These are phyloP conservation scores for Pichia sp. DNA, from an alignment of 1,139 yeast genomes.

Conservation along the genomic window DNA sequence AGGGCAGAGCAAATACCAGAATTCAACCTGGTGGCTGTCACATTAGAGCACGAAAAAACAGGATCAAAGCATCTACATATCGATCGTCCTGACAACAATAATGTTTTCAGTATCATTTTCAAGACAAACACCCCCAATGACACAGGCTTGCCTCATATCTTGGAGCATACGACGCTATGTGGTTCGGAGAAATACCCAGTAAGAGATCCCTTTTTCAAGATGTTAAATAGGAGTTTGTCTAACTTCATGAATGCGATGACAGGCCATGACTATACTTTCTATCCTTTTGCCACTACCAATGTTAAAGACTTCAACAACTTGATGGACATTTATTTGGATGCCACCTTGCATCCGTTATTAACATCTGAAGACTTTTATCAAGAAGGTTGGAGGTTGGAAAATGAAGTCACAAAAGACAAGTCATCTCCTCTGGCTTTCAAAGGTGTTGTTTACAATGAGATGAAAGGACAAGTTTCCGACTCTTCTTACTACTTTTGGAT, in stretches of 20 bases:
- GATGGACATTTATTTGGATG: constrained; percentile 83
- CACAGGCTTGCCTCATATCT: constrained; percentile 93
- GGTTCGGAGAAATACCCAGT: constrained; percentile 91
- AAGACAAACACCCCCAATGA: constrained; percentile 91
- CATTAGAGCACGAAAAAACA: constrained; percentile 58
- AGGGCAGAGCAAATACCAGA: constrained; percentile 73
- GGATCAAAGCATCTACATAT: constrained; percentile 84
- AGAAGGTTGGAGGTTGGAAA: constrained; percentile 97
- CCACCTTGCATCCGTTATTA: constrained; percentile 78
- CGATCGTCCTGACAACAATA: constrained; percentile 74
- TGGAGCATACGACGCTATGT: constrained; percentile 93
- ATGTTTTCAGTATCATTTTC: constrained; percentile 85
- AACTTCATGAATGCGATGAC: constrained; percentile 99
- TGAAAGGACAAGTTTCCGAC: constrained; percentile 96
- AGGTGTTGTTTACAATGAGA: constrained; percentile 96
- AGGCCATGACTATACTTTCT: constrained; percentile 91
- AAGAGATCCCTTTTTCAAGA: constrained; percentile 94
- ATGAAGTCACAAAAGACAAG: constrained; percentile 54
- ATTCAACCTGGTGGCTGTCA: constrained; percentile 74
- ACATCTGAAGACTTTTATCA: constrained; percentile 80
- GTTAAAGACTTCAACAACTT: constrained; percentile 73
- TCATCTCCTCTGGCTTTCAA: constrained; percentile 65
- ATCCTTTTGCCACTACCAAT: constrained; percentile 95
- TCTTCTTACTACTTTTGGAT: constrained; percentile 82
- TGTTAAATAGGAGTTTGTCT: constrained; percentile 83